Percentiles rank a stretch among this genome's conserved stretches.
Conservation (phyloP, 164 flowering plant species). For the Tetracentron sinense region DNA sequence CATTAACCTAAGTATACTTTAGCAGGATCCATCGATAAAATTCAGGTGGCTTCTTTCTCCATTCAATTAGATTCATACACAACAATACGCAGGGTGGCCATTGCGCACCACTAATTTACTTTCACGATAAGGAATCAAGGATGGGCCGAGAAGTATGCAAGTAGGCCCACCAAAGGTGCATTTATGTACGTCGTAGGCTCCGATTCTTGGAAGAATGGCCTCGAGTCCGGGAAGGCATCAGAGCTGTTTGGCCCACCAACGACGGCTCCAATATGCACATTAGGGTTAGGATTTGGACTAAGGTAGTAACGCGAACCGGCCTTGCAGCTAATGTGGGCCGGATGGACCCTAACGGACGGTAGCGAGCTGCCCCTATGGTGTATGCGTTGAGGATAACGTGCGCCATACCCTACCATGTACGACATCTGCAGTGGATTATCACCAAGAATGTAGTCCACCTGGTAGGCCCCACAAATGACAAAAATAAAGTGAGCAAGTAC, state of each 20-base stretch:
- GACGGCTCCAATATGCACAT: slow-evolving; percentile 76
- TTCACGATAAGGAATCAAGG: slow-evolving; percentile 15
- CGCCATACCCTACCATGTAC: slow-evolving; percentile 95
- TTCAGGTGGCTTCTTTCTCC: neutral
- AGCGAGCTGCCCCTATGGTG: slow-evolving; percentile 90
- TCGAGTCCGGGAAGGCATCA: slow-evolving; percentile 81
- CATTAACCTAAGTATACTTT: too few species aligned
- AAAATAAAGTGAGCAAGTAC: too few species aligned
- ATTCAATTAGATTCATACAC: neutral
- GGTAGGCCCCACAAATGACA: slow-evolving; percentile 5
- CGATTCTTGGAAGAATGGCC: slow-evolving; percentile 76
- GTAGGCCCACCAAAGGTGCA: slow-evolving; percentile 88
- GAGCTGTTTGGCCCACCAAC: slow-evolving; percentile 90
- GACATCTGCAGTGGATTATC: slow-evolving; percentile 84
- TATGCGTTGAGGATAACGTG: slow-evolving; percentile 66
- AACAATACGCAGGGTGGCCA: slow-evolving; percentile 16
- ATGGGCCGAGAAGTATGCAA: slow-evolving; percentile 75
- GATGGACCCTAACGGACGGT: slow-evolving; percentile 72
- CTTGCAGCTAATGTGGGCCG: slow-evolving; percentile 69
- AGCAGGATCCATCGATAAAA: neutral
- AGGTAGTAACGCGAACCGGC: slow-evolving; percentile 62
- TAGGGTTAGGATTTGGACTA: slow-evolving; percentile 85
- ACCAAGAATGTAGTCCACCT: slow-evolving; percentile 98
- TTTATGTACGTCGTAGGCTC: slow-evolving; percentile 98
- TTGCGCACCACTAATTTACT: slow-evolving; percentile 35